Evolutionary conservation across 1,284 basidiomycete species (phyloP).

Genomic region (Phellopilus nigrolimitatus): DNA sequence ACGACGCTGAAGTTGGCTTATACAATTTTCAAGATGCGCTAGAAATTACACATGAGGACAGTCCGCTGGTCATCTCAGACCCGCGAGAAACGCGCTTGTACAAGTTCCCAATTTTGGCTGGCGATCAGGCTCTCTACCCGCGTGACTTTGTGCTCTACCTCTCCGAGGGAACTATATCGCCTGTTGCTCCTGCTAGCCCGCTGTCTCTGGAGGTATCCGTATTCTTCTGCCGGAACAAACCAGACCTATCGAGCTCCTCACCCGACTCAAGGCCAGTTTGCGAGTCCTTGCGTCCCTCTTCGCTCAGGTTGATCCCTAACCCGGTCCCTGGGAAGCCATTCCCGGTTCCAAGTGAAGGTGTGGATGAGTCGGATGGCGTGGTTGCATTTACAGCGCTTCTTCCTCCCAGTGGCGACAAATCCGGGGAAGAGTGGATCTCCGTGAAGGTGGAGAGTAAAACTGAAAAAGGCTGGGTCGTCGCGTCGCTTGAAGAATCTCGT

Average conservation of each 20-base stretch:
- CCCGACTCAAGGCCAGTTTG: slow-evolving; percentile 32
- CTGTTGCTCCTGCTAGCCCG: slow-evolving; percentile 44
- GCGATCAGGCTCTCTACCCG: slow-evolving; percentile 12
- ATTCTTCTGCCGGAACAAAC: slow-evolving; percentile 34
- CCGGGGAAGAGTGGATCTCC: slow-evolving; percentile 41
- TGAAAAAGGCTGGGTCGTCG: slow-evolving; percentile 60
- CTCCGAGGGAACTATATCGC: slow-evolving; percentile 49
- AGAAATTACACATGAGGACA: slow-evolving; percentile 26
- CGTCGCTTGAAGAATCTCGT: slow-evolving; percentile 39
- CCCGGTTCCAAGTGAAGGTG: slow-evolving; percentile 60
- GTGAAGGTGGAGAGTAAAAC: slow-evolving; percentile 48
- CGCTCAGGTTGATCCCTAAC: slow-evolving; percentile 57
- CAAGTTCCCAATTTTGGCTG: slow-evolving; percentile 41
- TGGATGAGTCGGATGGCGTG: slow-evolving; percentile 69
- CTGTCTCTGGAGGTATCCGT: slow-evolving; percentile 41
- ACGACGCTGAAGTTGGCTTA: background rate
- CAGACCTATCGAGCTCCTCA: background rate
- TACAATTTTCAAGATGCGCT: slow-evolving; percentile 2
- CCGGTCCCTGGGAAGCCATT: slow-evolving; percentile 49
- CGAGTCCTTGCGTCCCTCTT: slow-evolving; percentile 36
- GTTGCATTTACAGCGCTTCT: slow-evolving; percentile 56
- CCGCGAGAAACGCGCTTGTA: slow-evolving; percentile 44
- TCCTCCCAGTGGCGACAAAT: slow-evolving; percentile 20
- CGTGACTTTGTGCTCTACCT: slow-evolving; percentile 48
- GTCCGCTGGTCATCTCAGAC: slow-evolving; percentile 39